Evolutionary conservation across 331 rosid species (phyloP), one percentile per base, ranked within the genome.

Genomic region (Telfairia occidentalis): DNA sequence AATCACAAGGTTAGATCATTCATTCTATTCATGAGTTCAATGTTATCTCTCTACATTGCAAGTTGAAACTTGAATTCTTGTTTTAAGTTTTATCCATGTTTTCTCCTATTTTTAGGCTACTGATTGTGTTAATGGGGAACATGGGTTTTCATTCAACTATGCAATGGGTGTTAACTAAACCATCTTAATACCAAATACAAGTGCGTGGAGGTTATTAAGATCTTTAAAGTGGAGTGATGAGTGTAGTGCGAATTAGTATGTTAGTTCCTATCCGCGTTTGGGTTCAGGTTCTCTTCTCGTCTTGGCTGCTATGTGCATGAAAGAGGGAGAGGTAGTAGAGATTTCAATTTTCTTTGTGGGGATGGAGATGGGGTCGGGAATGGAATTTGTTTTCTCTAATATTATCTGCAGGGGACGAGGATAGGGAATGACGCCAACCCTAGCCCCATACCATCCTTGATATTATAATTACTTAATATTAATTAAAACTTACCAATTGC

Each of bases 1-100:
- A 82, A 81, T 81, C 88, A 40, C 97, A 90, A 89, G 98, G 97
- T 92, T 78, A 64, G 71, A 35, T 63, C 48, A 64, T 64, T 76
- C 84, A n/a, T 58, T 57, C 42, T 9, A 48, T 32, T 59, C 59
- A 29, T 28, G 46, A 55, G 21, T 16, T 15, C 35, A 26, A 55
- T 54, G 35, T 19, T 53, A 28, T 26, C 46, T 73, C 40, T 19
- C 21, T 67, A 12, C 34, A 45, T 67, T 18, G 46, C 35, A n/a
- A 71, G 45, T 67, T 46, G 24, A 45, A n/a, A 71, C 30, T 67
- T 46, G 24, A 45, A 26, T 69, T 69, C 24, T 69, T 43, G 55
- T 42, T 69, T 2, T n/a, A n/a, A n/a, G 28, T 43, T 16, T 40
- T 42, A 23, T 13, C 46, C 55, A 11, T 40, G 7, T 43, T 24